Evolutionary conservation across 345 rosid genomes (phyloP).

Genomic region (Heritiera littoralis): DNA sequence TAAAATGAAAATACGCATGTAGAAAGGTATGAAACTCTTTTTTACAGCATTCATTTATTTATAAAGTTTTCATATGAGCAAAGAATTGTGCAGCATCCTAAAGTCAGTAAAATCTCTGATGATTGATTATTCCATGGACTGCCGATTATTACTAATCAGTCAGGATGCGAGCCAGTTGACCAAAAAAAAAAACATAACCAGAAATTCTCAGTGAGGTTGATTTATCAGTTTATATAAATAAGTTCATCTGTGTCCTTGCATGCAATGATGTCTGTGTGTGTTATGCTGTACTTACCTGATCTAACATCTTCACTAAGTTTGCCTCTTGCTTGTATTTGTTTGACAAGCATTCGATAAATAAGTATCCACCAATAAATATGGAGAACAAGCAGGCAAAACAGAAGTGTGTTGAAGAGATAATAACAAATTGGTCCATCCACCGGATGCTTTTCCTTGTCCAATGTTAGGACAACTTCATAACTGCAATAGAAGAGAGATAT

Average conservation of each 20-base stretch:
- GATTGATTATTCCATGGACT: background rate
- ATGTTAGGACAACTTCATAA: conserved; percentile 62
- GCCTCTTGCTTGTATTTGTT: conserved; percentile 77
- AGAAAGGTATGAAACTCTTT: background rate
- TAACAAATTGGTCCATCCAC: conserved; percentile 70
- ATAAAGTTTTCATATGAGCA: background rate
- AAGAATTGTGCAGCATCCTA: background rate
- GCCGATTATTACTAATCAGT: background rate
- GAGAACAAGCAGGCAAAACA: conserved; percentile 70
- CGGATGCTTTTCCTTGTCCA: conserved; percentile 64
- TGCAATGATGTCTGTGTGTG: background rate
- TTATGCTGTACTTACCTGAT: conserved; percentile 54
- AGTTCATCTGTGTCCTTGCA: background rate
- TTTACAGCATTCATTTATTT: background rate
- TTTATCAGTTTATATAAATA: background rate
- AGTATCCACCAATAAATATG: conserved; percentile 92
- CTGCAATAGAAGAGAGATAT: conserved; percentile 42
- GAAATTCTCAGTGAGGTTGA: conserved; percentile 10
- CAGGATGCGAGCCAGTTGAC: background rate
- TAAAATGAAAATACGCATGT: background rate
- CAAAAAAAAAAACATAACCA: background rate
- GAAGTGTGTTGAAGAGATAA: conserved; percentile 75
- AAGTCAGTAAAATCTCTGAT: background rate
- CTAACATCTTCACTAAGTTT: conserved; percentile 80
- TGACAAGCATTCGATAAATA: conserved; percentile 76